These are phyloP conservation scores for Ogataea zsoltii DNA, from an alignment of 805 yeast species.

Conservation along the genomic window DNA sequence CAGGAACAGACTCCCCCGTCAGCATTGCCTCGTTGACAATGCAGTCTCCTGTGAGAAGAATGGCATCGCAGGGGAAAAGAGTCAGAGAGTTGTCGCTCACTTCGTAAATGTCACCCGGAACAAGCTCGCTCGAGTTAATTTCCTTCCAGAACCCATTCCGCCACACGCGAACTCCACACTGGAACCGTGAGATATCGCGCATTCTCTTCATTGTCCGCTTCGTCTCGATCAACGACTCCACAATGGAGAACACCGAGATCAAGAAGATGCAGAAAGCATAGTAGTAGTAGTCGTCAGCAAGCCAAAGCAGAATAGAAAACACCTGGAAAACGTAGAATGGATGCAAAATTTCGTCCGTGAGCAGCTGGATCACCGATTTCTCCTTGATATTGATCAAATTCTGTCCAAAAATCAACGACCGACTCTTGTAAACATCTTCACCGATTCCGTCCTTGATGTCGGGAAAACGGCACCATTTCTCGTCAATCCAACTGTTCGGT, in stretches of 20 bases:
- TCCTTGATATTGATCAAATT: slow-evolving; percentile 77
- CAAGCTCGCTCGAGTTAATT: slow-evolving; percentile 71
- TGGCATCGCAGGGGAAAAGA: slow-evolving; percentile 84
- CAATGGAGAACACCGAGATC: slow-evolving; percentile 79
- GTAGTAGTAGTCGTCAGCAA: slow-evolving; percentile 87
- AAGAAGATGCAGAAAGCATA: slow-evolving; percentile 91
- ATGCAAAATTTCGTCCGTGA: slow-evolving; percentile 86
- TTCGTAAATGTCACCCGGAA: slow-evolving; percentile 96
- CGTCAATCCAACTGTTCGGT: slow-evolving; percentile 84
- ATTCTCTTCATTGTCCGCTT: slow-evolving; percentile 70
- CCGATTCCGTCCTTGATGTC: slow-evolving; percentile 68
- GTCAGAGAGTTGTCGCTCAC: slow-evolving; percentile 79
- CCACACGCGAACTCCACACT: slow-evolving; percentile 84
- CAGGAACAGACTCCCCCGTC: slow-evolving; percentile 98
- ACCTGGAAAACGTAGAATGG: slow-evolving; percentile 96
- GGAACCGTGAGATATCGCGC: slow-evolving; percentile 68
- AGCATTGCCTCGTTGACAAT: slow-evolving; percentile 97
- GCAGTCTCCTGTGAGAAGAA: slow-evolving; percentile 87
- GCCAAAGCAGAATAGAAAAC: slow-evolving; percentile 89
- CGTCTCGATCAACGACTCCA: slow-evolving; percentile 85
- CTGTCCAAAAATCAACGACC: slow-evolving; percentile 72
- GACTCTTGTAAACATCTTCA: slow-evolving; percentile 64
- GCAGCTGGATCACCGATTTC: slow-evolving; percentile 61
- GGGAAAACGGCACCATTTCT: slow-evolving; percentile 65
- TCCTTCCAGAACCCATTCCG: slow-evolving; percentile 94